These are phyloP conservation scores for Penicillium paneum DNA, from an alignment of 2,329 filamentous ascomycete species.

Conservation along the genomic window DNA sequence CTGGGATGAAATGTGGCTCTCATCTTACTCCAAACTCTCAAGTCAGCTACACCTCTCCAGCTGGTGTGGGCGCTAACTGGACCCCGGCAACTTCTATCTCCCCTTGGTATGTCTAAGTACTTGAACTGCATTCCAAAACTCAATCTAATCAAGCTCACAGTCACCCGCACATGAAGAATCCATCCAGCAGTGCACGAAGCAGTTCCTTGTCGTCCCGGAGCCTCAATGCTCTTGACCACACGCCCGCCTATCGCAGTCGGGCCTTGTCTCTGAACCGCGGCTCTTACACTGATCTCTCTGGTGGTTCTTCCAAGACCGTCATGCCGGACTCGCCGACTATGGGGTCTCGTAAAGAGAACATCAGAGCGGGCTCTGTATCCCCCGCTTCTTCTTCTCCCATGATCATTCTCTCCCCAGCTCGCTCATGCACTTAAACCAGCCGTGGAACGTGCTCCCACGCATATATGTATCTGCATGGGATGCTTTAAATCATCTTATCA, in stretches of 20 bases:
- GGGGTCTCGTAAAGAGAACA: constrained; percentile 39
- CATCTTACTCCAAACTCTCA: constrained; percentile 45
- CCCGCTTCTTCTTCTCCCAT: constrained; percentile 40
- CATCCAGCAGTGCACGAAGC: constrained; percentile 32
- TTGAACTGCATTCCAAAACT: not conserved
- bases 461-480: not conserved
- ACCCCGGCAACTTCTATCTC: constrained; percentile 50
- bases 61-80: constrained; percentile 42
- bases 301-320: constrained; percentile 36
- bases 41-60: constrained; percentile 44
- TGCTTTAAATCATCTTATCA: not conserved
- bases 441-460: not conserved
- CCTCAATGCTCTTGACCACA: constrained; percentile 39
- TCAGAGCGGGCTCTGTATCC: constrained; percentile 37
- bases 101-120: constrained; percentile 41
- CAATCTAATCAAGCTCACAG: constrained; percentile 34
- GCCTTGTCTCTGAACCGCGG: constrained; percentile 25
- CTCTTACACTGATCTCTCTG: constrained; percentile 33
- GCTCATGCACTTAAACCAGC: constrained; percentile 28
- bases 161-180: constrained; percentile 40
- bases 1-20: constrained; percentile 39
- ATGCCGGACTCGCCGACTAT: constrained; percentile 37
- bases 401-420: constrained; percentile 36
- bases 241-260: constrained; percentile 35
- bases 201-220: constrained; percentile 41